These are phyloP conservation scores for Ustilago curta DNA, from an alignment of 1,284 basidiomycete species.

Conservation along the genomic window DNA sequence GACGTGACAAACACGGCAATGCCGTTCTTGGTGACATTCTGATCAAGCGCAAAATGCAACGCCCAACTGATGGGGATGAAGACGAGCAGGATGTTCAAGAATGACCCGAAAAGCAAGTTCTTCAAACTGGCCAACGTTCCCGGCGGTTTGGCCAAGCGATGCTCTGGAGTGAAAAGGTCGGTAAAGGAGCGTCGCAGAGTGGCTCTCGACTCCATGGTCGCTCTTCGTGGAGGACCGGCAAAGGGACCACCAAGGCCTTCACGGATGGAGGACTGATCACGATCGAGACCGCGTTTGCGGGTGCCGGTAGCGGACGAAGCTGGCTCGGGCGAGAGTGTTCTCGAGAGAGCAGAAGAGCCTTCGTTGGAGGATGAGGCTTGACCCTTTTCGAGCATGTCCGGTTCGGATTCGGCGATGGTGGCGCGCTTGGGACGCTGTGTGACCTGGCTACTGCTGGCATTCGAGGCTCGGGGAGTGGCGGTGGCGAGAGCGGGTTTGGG, in stretches of 20 bases:
- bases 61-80: constrained; percentile 63
- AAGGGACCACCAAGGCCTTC: constrained; percentile 48
- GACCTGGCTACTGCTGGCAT: constrained; percentile 19
- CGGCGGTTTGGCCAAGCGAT: constrained; percentile 45
- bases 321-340: constrained; percentile 26
- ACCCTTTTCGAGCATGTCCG: constrained; percentile 51
- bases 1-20: constrained; percentile 56
- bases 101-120: constrained; percentile 50
- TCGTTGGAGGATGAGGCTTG: constrained; percentile 29
- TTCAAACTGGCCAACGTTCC: constrained; percentile 34
- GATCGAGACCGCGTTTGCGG: constrained; percentile 24
- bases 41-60: constrained; percentile 55
- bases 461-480: constrained; percentile 11
- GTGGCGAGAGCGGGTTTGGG: constrained; percentile 7
- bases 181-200: constrained; percentile 53
- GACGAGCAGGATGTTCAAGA: constrained; percentile 56
- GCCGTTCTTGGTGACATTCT: constrained; percentile 33
- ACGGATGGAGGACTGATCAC: constrained; percentile 34
- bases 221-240: constrained; percentile 49
- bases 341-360: constrained; percentile 28
- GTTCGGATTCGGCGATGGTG: constrained; percentile 39
- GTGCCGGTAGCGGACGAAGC: constrained; percentile 7
- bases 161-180: constrained; percentile 55
- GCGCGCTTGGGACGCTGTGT: constrained; percentile 48
- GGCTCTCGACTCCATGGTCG: constrained; percentile 41